These are phyloP conservation scores for Phytophthora pluvialis DNA, from an alignment of 352 stramenopile genomes.

Conservation along the genomic window DNA sequence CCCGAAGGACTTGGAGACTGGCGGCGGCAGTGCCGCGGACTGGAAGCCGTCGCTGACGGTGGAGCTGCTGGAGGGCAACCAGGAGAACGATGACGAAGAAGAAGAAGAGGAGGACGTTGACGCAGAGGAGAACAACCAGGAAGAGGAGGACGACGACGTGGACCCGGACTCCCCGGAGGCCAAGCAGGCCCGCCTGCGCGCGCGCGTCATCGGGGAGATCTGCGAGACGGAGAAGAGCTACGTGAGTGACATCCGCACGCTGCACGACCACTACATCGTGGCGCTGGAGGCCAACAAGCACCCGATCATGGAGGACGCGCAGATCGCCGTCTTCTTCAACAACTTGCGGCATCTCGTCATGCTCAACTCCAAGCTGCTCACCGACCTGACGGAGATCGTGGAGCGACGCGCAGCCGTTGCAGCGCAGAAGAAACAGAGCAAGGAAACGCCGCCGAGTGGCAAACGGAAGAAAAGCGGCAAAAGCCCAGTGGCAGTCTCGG, in stretches of 20 bases:
- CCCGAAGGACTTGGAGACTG: slow-evolving; percentile 43
- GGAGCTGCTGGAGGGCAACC: slow-evolving; percentile 32
- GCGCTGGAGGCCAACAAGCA: slow-evolving; percentile 79
- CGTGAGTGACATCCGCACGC: slow-evolving; percentile 72
- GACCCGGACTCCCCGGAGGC: slow-evolving; percentile 27
- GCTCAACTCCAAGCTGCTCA: slow-evolving; percentile 86
- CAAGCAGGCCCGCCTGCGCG: slow-evolving; percentile 38
- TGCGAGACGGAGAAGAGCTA: slow-evolving; percentile 83
- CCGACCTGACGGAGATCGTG: slow-evolving; percentile 71
- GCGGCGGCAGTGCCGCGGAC: slow-evolving; percentile 7
- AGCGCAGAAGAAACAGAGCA: slow-evolving; percentile 8
- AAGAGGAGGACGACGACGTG: slow-evolving; percentile 14
- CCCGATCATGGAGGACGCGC: slow-evolving; percentile 82
- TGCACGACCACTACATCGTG: slow-evolving; percentile 85
- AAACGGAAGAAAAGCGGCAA: slow-evolving; percentile 38
- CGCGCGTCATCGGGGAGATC: slow-evolving; percentile 80
- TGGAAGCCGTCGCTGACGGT: slow-evolving; percentile 31
- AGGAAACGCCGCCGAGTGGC: background rate
- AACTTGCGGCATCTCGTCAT: slow-evolving; percentile 82
- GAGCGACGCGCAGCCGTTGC: slow-evolving; percentile 29
- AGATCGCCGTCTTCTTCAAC: slow-evolving; percentile 91
- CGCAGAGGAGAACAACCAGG: slow-evolving; percentile 22
- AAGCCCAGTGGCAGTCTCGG: slow-evolving; percentile 35
- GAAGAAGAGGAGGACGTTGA: slow-evolving; percentile 22
- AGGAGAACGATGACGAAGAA: slow-evolving; percentile 22